These are phyloP conservation scores for Breviolum minutum DNA, from an alignment of 73 alveolate genomes.

Conservation along the genomic window DNA sequence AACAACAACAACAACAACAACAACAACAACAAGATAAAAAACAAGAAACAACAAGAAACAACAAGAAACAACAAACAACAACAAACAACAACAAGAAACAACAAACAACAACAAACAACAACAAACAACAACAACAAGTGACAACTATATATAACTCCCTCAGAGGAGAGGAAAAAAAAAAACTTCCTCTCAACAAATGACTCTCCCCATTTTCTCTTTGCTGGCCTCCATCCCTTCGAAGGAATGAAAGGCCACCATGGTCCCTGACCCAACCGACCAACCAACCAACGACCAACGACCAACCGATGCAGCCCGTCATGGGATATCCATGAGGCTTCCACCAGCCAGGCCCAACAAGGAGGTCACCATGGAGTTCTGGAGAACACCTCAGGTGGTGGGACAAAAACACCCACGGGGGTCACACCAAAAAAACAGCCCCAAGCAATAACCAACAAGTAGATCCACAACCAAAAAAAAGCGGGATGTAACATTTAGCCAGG, in stretches of 20 bases:
- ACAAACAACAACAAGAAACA: too few species aligned
- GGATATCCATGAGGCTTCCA: neutral
- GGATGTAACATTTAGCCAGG: too few species aligned
- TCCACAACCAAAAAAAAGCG: too few species aligned
- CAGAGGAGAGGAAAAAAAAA: neutral
- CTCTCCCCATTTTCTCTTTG: neutral
- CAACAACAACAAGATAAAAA: too few species aligned
- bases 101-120: too few species aligned
- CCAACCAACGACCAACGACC: too few species aligned
- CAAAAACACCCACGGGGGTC: neutral
- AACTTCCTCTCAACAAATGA: neutral
- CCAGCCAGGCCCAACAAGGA: constrained; percentile 26
- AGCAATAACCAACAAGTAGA: too few species aligned
- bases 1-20: too few species aligned
- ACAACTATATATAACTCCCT: neutral
- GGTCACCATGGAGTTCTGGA: constrained; percentile 11
- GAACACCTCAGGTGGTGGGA: neutral
- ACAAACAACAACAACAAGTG: too few species aligned
- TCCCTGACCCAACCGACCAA: neutral
- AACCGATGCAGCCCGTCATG: neutral
- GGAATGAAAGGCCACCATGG: neutral
- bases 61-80: too few species aligned
- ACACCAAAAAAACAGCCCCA: neutral
- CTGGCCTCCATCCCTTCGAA: neutral
- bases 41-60: too few species aligned